Percentiles rank a stretch among this genome's conserved stretches.
Evolutionary conservation across 2,329 filamentous ascomycete species (phyloP).

Genomic region (Botrytis fabae): DNA sequence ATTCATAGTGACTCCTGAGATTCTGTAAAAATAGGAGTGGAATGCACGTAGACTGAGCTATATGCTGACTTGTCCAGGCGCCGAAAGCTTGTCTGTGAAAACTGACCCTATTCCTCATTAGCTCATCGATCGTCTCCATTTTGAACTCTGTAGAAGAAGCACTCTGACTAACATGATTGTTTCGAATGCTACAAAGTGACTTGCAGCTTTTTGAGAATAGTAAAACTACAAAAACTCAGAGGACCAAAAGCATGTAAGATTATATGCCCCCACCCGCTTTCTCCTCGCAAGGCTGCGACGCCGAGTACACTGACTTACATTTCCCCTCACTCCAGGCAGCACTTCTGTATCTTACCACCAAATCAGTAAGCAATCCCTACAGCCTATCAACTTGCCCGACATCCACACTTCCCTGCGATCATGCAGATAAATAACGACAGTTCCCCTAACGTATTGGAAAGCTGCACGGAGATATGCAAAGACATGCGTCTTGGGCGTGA

Average conservation of each 20-base stretch:
- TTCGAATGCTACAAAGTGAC: not conserved
- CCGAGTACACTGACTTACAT: too few species aligned
- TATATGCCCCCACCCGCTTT: not conserved
- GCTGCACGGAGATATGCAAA: not conserved
- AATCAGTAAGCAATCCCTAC: not conserved
- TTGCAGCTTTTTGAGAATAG: not conserved
- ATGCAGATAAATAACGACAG: too few species aligned
- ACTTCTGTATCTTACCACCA: not conserved
- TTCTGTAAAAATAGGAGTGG: slow-evolving; percentile 26
- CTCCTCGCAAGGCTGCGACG: not conserved
- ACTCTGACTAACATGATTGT: not conserved
- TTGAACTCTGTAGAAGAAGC: not conserved
- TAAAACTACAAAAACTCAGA: not conserved
- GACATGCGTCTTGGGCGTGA: not conserved
- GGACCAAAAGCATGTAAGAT: not conserved
- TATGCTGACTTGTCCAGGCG: slow-evolving; percentile 24
- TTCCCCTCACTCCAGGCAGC: not conserved
- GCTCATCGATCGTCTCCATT: not conserved
- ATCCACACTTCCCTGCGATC: not conserved
- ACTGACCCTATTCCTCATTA: not conserved
- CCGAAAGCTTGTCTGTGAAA: slow-evolving; percentile 21
- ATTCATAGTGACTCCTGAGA: slow-evolving; percentile 24
- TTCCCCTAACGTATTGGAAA: not conserved
- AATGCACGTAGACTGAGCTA: slow-evolving; percentile 17
- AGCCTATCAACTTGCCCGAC: too few species aligned